phyloP scores from a whole-genome alignment of 2,329 filamentous ascomycete species.

The Neonectria sp. region DNA sequence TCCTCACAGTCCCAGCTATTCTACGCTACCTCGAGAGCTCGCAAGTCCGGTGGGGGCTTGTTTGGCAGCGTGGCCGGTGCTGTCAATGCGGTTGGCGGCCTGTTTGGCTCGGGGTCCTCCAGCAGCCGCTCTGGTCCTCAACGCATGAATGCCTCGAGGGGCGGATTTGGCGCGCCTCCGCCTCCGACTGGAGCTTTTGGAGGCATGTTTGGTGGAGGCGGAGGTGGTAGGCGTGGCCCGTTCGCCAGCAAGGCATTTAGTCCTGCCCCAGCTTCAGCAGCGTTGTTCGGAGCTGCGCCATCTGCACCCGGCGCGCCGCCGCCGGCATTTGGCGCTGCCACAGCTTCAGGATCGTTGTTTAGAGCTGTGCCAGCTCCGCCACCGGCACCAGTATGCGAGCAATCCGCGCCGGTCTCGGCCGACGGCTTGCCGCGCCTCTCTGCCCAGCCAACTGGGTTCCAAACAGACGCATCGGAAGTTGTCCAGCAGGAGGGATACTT shows the following conservation, averaged over 20 bases:
- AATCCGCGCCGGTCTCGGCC: no score
- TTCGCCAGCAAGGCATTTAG: background rate
- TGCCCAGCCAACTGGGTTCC: background rate
- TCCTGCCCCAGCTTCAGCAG: background rate
- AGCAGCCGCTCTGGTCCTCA: background rate
- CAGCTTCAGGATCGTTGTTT: background rate
- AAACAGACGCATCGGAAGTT: background rate
- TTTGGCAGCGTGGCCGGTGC: background rate
- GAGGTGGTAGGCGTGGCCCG: background rate
- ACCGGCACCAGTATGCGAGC: background rate
- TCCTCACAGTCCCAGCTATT: background rate
- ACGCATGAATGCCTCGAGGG: background rate
- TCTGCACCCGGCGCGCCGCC: background rate
- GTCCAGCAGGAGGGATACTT: background rate
- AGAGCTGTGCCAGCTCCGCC: background rate
- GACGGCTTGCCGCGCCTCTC: background rate
- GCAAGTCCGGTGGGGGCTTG: background rate
- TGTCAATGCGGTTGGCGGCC: background rate
- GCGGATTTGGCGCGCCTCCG: background rate
- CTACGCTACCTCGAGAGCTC: background rate
- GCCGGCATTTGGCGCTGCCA: background rate
- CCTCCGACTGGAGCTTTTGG: background rate
- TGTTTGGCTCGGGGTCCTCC: background rate
- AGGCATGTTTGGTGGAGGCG: background rate
- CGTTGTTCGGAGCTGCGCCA: background rate